Conservation (phyloP, 1,284 basidiomycete genomes). For the Paramarasmius palmivorus region DNA sequence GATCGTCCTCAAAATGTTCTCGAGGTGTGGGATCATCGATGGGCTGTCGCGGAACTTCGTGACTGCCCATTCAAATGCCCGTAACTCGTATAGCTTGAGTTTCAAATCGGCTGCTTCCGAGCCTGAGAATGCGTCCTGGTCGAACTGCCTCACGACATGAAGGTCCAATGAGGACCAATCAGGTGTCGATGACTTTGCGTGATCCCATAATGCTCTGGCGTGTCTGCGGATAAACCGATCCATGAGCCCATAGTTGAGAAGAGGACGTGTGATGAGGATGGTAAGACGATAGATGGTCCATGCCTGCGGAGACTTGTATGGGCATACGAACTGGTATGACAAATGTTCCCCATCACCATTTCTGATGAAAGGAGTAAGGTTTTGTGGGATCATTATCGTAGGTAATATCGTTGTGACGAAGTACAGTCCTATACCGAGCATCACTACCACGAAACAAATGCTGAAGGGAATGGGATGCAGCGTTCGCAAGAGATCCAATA, state of each 20-base stretch:
- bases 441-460: neutral
- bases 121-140: too few species aligned
- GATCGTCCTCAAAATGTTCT: neutral
- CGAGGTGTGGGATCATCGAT: neutral
- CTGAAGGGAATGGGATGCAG: neutral
- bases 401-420: neutral
- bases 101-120: too few species aligned
- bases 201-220: too few species aligned
- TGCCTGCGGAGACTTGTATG: slow-evolving; percentile 3
- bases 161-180: neutral
- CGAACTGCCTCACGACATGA: neutral
- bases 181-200: too few species aligned
- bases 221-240: neutral
- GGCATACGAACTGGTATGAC: neutral
- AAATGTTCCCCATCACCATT: too few species aligned
- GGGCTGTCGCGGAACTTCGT: neutral
- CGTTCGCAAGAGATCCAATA: slow-evolving; percentile 1
- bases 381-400: neutral
- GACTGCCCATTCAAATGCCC: neutral
- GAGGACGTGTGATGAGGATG: neutral
- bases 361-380: neutral
- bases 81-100: neutral
- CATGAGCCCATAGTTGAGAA: neutral
- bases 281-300: neutral
- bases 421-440: neutral